Base-by-base conservation (phyloP, 83 land plant genomes). In the Picea mariana region DNA sequence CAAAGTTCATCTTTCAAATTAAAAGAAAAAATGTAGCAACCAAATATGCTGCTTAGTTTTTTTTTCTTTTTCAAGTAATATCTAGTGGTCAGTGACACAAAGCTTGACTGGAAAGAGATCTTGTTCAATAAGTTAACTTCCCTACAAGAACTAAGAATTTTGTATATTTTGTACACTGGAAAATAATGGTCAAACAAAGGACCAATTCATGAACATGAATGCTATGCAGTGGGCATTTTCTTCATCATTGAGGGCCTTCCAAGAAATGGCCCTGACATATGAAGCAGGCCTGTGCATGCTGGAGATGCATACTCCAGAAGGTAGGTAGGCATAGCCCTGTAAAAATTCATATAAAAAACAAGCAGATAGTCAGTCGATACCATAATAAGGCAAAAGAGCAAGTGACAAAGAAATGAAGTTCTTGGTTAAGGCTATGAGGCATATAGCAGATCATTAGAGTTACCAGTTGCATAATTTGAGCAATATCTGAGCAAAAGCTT, bases 391-490 rank as follows among this genome's bases (percentile, higher is more conserved):
- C 27, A 13, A 49, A 21, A 4, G 7, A 0, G 16, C 11, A 21
- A 44, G 24, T 8, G 1, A 49, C 17, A 17, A 26, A n/a, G 58
- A 13, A 77, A 12, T 77, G 49, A 77, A 2, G 62, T 15, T 24
- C 40, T 23, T 23, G 3, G 8, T 58, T 13, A 58, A 52, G 16
- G 18, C 5, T 13, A 12, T 13, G 24, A 77, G 16, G 24, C 79
- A 59, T 52, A 5, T 23, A 23, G 4, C 7, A 18, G 20, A 64
- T 24, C 67, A 21, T 20, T 20, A 64, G 6, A 9, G 16, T 65
- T 80, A 90, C 95, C 94, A 91, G 96, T 42, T 95, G 95, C 88
- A 90, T 88, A 59, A 95, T 92, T 81, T 93, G 89, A 34, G 34
- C 34, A 34, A 34, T 34, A 34, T 34, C 34, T 34, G 34, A 34